A percentile compares a stretch with the other conserved stretches of the same genome.
Conservation (phyloP, 176 grass and related monocot genomes). For the Phragmites australis region DNA sequence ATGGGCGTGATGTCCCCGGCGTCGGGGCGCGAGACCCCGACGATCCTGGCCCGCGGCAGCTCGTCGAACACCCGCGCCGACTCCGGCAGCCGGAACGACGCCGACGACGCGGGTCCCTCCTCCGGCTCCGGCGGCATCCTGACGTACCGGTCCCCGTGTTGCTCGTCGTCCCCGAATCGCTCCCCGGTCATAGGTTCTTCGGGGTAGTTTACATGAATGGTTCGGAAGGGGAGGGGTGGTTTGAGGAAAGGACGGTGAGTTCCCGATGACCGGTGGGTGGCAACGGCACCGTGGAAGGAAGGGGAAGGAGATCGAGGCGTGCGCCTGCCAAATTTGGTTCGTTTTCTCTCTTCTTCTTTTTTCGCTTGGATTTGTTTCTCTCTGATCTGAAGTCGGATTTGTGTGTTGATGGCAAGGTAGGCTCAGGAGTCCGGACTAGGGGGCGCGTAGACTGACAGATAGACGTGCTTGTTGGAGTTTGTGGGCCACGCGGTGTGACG, state of each 20-base stretch:
- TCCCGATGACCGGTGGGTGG: background rate
- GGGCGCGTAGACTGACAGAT: background rate
- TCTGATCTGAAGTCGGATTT: background rate
- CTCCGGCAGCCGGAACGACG: conserved; percentile 62
- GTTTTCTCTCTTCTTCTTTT: too few species aligned
- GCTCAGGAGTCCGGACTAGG: background rate
- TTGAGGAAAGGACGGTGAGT: background rate
- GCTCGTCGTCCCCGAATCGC: background rate
- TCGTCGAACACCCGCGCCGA: conserved; percentile 60
- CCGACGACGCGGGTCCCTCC: conserved; percentile 11
- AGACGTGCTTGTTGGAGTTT: background rate
- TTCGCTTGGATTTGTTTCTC: background rate
- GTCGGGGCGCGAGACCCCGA: conserved; percentile 62
- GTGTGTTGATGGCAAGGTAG: background rate
- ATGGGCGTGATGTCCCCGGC: conserved; percentile 80
- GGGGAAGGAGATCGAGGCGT: background rate
- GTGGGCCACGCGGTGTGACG: background rate
- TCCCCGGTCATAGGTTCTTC: conserved; percentile 20
- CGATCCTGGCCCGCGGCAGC: conserved; percentile 65
- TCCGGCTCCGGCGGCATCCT: conserved; percentile 36
- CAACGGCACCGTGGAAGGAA: background rate
- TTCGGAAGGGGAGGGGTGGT: background rate
- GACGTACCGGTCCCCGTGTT: conserved; percentile 30
- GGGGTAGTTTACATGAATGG: background rate
- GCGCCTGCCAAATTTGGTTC: background rate